Conservation (phyloP, 2,329 filamentous ascomycete genomes). For the Phaeosphaeria sp. region DNA sequence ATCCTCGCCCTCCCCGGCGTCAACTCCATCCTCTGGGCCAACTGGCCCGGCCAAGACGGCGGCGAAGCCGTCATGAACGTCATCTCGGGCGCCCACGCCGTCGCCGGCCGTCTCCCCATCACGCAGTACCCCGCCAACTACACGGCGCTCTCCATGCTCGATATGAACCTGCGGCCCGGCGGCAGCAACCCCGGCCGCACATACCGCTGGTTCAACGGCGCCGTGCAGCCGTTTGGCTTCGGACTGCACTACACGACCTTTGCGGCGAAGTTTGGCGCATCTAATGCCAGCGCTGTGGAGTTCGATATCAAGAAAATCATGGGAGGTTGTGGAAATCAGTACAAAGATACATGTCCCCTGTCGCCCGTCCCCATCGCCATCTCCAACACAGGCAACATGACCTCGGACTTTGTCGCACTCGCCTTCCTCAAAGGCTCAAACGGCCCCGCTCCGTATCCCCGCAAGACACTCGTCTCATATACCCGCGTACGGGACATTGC, state of each 20-base stretch:
- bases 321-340: slow-evolving; percentile 39
- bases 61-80: slow-evolving; percentile 63
- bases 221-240: slow-evolving; percentile 61
- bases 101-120: slow-evolving; percentile 62
- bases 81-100: slow-evolving; percentile 58
- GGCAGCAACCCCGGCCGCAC: slow-evolving; percentile 60
- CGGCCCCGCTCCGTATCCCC: slow-evolving; percentile 59
- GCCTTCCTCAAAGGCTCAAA: slow-evolving; percentile 58
- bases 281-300: neutral
- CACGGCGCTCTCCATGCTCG: slow-evolving; percentile 59
- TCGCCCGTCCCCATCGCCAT: slow-evolving; percentile 50
- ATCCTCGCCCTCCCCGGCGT: slow-evolving; percentile 58
- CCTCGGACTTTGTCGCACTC: slow-evolving; percentile 62
- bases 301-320: slow-evolving; percentile 49
- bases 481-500: slow-evolving; percentile 52
- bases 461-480: slow-evolving; percentile 62
- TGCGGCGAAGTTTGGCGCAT: slow-evolving; percentile 17
- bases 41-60: slow-evolving; percentile 67
- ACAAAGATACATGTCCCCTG: slow-evolving; percentile 46
- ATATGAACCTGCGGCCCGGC: slow-evolving; percentile 62
- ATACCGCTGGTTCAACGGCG: slow-evolving; percentile 65
- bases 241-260: slow-evolving; percentile 68
- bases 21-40: slow-evolving; percentile 63
- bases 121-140: slow-evolving; percentile 65
- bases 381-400: slow-evolving; percentile 55